Base-by-base conservation (phyloP, 116 monocot genomes). In the Zostera marina region DNA sequence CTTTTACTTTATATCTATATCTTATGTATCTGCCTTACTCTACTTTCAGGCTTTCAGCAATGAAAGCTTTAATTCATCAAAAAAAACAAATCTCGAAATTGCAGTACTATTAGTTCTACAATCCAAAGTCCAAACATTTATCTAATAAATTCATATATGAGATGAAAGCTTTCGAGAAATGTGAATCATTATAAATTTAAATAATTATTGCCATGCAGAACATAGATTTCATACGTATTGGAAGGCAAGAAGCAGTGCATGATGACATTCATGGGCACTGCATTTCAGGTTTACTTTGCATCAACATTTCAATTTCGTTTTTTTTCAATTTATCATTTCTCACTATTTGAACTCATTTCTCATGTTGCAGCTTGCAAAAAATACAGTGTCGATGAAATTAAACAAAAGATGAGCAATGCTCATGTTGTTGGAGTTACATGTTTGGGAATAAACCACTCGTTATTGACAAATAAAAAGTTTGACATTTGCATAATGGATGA, bases 401-500 rank as follows among this genome's bases (percentile, higher is more conserved):
- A 70, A 73, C 72, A 74, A 44, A 65, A 72, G 53, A 96, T 96
- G 82, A 80, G 78, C 42, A 54, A 69, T 68, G 78, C 73, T 17
- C 79, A 64, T 54, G 84, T 96, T 69, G 82, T 96, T 62, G 96
- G 96, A 65, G 96, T 78, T 10, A 96, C 96, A 16, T 96, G 96
- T 65, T 76, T 89, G 65, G 96, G 85, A 63, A 74, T 85, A 57
- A 80, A 85, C 44, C 89, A 89, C 61, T 80, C 96, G 17, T 76
- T 96, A 53, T 82, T 96, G 61, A 69, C 77, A 55, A 89, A 83
- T 60, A 96, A 83, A 66, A 80, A 70, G 42, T 96, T 96, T 61
- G 96, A 96, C 60, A 56, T 89, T 42, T 96, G 96, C 52, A 96
- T 96, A 70, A 85, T 89, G 82, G 96, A 96, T 69, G 96, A 96